phyloP scores from a whole-genome alignment of 78 protist species.

The Dictyostelium citrinum region DNA sequence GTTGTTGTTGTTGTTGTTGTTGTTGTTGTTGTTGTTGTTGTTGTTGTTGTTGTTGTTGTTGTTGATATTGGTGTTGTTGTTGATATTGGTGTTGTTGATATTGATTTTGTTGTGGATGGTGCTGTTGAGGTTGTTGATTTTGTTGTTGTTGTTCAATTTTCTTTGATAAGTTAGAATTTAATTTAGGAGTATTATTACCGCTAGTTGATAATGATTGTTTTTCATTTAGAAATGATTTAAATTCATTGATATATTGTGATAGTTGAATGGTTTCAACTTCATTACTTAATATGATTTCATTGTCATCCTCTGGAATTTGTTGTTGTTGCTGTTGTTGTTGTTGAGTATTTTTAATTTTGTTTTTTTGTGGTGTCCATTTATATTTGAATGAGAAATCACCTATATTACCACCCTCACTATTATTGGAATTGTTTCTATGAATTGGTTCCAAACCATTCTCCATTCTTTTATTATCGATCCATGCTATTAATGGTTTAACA shows the following conservation, averaged over 20 bases:
- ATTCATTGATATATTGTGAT: neutral
- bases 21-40: neutral
- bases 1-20: neutral
- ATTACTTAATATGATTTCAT: slow-evolving; percentile 1
- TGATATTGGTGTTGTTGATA: neutral
- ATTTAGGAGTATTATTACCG: neutral
- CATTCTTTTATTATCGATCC: slow-evolving; percentile 19
- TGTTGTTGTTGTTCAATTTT: neutral
- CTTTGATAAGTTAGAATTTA: neutral
- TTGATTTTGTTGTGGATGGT: neutral
- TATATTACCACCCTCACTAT: neutral
- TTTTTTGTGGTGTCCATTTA: slow-evolving; percentile 6
- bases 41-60: neutral
- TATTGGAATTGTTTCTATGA: neutral
- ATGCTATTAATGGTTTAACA: slow-evolving; percentile 27
- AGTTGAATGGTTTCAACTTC: neutral
- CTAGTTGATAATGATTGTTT: neutral
- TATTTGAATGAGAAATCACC: neutral
- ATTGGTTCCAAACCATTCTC: slow-evolving; percentile 32
- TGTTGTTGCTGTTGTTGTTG: neutral
- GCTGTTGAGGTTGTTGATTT: neutral
- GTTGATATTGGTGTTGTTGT: neutral
- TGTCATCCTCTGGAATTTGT: neutral
- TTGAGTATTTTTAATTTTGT: neutral
- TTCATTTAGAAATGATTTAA: slow-evolving; percentile 8